phyloP scores from a whole-genome alignment of 768 basidiomycete species.

The Russula foetens region DNA sequence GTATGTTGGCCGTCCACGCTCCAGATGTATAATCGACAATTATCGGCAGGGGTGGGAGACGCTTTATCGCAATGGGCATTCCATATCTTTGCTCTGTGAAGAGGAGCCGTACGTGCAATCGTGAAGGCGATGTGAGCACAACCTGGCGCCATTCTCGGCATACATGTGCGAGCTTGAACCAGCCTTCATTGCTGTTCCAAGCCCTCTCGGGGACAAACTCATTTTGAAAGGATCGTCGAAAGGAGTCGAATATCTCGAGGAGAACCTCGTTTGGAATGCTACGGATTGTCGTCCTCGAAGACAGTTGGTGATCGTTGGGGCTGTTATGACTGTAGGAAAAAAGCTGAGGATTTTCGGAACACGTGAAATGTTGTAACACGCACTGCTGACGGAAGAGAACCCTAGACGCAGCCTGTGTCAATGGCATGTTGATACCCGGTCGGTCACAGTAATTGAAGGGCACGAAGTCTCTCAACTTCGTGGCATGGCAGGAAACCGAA shows the following conservation, averaged over 20 bases:
- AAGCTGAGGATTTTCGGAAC: too few relatives aligned
- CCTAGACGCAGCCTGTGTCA: too few relatives aligned
- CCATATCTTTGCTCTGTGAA: neutral
- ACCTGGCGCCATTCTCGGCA: neutral
- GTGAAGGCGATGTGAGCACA: neutral
- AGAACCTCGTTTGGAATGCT: neutral
- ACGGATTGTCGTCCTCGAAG: neutral
- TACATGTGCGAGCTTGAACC: constrained; percentile 7
- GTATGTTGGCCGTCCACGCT: too few relatives aligned
- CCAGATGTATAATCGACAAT: neutral
- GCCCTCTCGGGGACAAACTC: neutral
- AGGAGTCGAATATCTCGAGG: neutral
- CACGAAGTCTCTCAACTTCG: too few relatives aligned
- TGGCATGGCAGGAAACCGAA: too few relatives aligned
- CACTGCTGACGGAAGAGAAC: neutral
- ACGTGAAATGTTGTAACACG: neutral
- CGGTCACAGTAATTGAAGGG: too few relatives aligned
- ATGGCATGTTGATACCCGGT: too few relatives aligned
- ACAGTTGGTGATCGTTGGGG: too few relatives aligned
- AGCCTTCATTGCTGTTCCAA: neutral
- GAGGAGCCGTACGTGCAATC: neutral
- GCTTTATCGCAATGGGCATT: too few relatives aligned
- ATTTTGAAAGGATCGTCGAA: neutral
- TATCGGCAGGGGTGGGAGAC: neutral
- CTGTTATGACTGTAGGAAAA: too few relatives aligned